Evolutionary conservation across 2,329 filamentous ascomycete genomes (phyloP).

Genomic region (Penicillium sp.): DNA sequence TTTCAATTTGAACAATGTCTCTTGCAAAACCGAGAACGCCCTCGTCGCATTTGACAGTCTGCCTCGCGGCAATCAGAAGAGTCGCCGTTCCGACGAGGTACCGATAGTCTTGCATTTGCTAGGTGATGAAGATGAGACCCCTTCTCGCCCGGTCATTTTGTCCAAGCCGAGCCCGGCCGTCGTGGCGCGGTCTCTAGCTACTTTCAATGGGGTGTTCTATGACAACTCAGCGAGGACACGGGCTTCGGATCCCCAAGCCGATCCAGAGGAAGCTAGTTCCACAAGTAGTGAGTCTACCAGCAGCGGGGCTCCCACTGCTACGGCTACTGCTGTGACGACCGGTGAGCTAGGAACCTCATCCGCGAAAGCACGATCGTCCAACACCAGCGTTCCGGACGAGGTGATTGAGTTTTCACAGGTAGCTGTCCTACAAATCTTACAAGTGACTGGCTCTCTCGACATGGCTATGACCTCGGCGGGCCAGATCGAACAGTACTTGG

Average conservation of each 20-base stretch:
- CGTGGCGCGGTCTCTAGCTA: slow-evolving; percentile 26
- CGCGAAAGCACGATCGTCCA: neutral
- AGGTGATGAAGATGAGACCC: slow-evolving; percentile 1
- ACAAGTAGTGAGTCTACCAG: too few species aligned
- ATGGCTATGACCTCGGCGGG: slow-evolving; percentile 28
- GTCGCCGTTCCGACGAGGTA: slow-evolving; percentile 20
- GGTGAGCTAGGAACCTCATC: slow-evolving; percentile 16
- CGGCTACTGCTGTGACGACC: slow-evolving; percentile 23
- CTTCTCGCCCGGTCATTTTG: neutral
- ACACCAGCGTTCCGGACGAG: slow-evolving; percentile 12
- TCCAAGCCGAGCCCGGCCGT: slow-evolving; percentile 10
- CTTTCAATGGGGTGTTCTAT: slow-evolving; percentile 37
- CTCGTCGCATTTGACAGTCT: slow-evolving; percentile 69
- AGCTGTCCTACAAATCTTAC: slow-evolving; percentile 40
- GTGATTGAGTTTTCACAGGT: slow-evolving; percentile 34
- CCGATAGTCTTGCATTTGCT: neutral
- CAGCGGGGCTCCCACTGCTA: neutral
- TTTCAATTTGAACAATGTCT: slow-evolving; percentile 68
- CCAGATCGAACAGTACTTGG: slow-evolving; percentile 31
- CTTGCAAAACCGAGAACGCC: slow-evolving; percentile 78
- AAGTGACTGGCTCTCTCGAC: slow-evolving; percentile 30
- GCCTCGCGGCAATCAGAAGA: slow-evolving; percentile 20
- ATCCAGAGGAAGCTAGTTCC: neutral
- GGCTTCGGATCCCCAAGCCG: slow-evolving; percentile 3
- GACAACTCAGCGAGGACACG: slow-evolving; percentile 18